These are phyloP conservation scores for Metschnikowia drakensbergensis DNA, from an alignment of 805 yeast species.

Conservation along the genomic window DNA sequence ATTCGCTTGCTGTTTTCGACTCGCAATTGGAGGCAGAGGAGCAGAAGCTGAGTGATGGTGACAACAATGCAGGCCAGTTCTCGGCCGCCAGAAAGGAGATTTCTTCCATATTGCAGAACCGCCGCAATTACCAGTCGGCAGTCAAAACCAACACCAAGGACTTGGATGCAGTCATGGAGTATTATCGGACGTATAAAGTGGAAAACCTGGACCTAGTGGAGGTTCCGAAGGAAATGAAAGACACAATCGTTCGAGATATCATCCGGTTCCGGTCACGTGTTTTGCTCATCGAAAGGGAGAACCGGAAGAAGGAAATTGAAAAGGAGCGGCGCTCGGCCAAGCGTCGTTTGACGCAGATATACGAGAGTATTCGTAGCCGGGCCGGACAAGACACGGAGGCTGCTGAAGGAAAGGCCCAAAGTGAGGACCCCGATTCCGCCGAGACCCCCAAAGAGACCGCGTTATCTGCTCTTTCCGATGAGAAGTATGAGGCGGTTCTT, in stretches of 20 bases:
- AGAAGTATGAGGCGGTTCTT: slow-evolving; percentile 28
- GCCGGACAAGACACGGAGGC: slow-evolving; percentile 15
- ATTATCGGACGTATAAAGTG: slow-evolving; percentile 44
- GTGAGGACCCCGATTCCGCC: slow-evolving; percentile 8
- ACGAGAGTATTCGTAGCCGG: slow-evolving; percentile 34
- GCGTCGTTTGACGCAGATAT: slow-evolving; percentile 43
- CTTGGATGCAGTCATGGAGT: slow-evolving; percentile 32
- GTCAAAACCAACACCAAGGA: slow-evolving; percentile 31
- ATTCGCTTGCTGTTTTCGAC: slow-evolving; percentile 12
- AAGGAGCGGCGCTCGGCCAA: slow-evolving; percentile 49
- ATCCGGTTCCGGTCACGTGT: slow-evolving; percentile 55
- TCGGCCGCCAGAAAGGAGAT: background rate
- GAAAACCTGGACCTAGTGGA: slow-evolving; percentile 56
- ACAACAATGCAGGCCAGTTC: background rate
- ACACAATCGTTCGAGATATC: slow-evolving; percentile 49
- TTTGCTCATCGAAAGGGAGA: slow-evolving; percentile 47
- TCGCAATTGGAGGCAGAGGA: background rate
- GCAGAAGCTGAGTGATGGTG: background rate
- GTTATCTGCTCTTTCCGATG: slow-evolving; percentile 11
- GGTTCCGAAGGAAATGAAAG: slow-evolving; percentile 51
- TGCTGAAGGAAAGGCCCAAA: slow-evolving; percentile 11
- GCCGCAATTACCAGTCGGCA: slow-evolving; percentile 18
- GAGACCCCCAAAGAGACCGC: slow-evolving; percentile 3
- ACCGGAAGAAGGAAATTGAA: slow-evolving; percentile 45
- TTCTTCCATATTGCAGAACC: slow-evolving; percentile 16